Evolutionary conservation across 371 early-diverging fungal species (phyloP), one percentile per base, ranked within the genome.

Genomic region (Lichtheimia ramosa): DNA sequence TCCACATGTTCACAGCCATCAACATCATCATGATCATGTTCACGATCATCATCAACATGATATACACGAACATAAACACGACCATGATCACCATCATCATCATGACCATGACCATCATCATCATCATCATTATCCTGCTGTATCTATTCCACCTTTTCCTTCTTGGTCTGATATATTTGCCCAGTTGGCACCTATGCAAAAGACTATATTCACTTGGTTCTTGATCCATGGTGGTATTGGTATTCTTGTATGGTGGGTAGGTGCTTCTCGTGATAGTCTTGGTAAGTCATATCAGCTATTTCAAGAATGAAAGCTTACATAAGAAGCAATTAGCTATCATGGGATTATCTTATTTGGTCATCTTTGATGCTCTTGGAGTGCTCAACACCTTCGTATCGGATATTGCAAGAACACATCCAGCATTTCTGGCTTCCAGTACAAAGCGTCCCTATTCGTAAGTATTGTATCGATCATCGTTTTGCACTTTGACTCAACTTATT

Each of bases 311-410:
- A 42, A 14, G 27, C 23, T 13, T 15, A 34, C 3, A 27, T 60
- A 48, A 58, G 12, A 12, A n/a, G n/a, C n/a, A n/a, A 23, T 18
- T 55, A n/a, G 86, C 85, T 3, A 61, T 84, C 14, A 70, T 79
- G 27, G 86, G 83, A 7, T 74, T 81, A 40, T 67, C 79, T 3
- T 87, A 85, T 56, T 58, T 87, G 27, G 73, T 82, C 40, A 66
- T 85, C 48, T 87, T 85, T 72, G 88, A 87, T 64, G 84, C 88
- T 3, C 70, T 87, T 63, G 88, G 88, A 2, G 75, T 86, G 3
- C 63, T 87, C 14, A 84, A 82, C 41, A 63, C 64, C 5, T 84
- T 84, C 68, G 61, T 82, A 3, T 84, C 88, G 2, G 81, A 76
- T 18, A 70, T 87, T 27, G 52, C 85, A 8, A 70, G 68, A 25